Evolutionary conservation across 2,329 filamentous ascomycete species (phyloP).

Genomic region (Boeremia lycopersici): DNA sequence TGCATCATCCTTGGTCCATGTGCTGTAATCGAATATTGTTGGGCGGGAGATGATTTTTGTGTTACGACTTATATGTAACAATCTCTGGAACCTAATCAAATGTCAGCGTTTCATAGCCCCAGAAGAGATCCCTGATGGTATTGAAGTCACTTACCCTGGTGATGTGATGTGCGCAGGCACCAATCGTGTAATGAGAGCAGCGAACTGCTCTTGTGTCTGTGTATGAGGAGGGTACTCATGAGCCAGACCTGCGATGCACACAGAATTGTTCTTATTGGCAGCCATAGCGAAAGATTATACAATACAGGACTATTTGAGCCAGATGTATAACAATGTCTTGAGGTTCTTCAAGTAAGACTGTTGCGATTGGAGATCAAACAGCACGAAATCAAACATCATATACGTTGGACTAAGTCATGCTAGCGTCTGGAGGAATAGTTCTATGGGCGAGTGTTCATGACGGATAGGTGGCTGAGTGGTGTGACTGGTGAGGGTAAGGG

Average conservation of each 20-base stretch:
- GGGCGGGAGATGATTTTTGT: slow-evolving; percentile 25
- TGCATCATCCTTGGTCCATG: slow-evolving; percentile 18
- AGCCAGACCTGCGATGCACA: slow-evolving; percentile 29
- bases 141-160: slow-evolving; percentile 12
- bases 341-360: neutral
- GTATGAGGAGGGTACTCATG: slow-evolving; percentile 24
- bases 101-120: neutral
- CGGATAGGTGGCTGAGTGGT: slow-evolving; percentile 7
- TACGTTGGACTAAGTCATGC: neutral
- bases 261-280: neutral
- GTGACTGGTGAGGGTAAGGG: slow-evolving; percentile 6
- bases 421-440: neutral
- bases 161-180: slow-evolving; percentile 17
- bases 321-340: neutral
- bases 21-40: slow-evolving; percentile 9
- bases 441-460: neutral
- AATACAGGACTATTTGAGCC: neutral
- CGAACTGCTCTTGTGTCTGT: slow-evolving; percentile 20
- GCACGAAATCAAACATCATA: neutral
- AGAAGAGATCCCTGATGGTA: neutral
- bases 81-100: slow-evolving; percentile 19
- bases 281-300: neutral
- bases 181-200: slow-evolving; percentile 12
- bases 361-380: neutral
- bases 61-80: slow-evolving; percentile 21